A percentile compares a stretch with the other conserved stretches of the same genome.
Conservation (phyloP, 1,284 basidiomycete species). For the Phellopilus nigrolimitatus region DNA sequence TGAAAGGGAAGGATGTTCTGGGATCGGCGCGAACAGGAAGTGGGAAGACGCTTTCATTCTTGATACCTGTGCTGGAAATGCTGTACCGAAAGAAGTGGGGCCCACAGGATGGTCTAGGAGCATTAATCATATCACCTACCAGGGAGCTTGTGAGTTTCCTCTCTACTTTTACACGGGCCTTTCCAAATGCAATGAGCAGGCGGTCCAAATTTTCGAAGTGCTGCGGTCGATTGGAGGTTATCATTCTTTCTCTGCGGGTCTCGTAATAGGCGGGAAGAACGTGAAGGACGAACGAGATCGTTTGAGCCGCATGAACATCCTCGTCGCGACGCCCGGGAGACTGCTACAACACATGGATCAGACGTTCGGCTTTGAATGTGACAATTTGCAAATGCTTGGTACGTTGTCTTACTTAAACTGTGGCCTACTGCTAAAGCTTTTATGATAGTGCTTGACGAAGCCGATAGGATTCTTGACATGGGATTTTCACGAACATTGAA, state of each 20-base stretch:
- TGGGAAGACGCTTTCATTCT: constrained; percentile 81
- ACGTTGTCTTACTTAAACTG: constrained; percentile 29
- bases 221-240: constrained; percentile 87
- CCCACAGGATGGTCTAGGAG: constrained; percentile 82
- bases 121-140: constrained; percentile 92
- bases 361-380: constrained; percentile 90
- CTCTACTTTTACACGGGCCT: neutral
- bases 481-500: constrained; percentile 88
- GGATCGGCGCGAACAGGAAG: constrained; percentile 79
- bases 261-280: constrained; percentile 96
- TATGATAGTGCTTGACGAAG: constrained; percentile 85
- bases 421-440: neutral
- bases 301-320: constrained; percentile 91
- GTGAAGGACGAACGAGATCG: constrained; percentile 91
- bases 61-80: constrained; percentile 73
- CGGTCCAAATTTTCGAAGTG: constrained; percentile 97
- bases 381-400: constrained; percentile 90
- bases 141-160: constrained; percentile 68
- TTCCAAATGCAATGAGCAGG: constrained; percentile 41
- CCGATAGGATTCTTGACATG: constrained; percentile 95
- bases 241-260: constrained; percentile 90
- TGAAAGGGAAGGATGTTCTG: constrained; percentile 68
- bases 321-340: constrained; percentile 94
- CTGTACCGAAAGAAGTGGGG: constrained; percentile 78
- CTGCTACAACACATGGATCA: constrained; percentile 98